Conservation (phyloP, 176 grass and related monocot species). For the Eragrostis nindensis region DNA sequence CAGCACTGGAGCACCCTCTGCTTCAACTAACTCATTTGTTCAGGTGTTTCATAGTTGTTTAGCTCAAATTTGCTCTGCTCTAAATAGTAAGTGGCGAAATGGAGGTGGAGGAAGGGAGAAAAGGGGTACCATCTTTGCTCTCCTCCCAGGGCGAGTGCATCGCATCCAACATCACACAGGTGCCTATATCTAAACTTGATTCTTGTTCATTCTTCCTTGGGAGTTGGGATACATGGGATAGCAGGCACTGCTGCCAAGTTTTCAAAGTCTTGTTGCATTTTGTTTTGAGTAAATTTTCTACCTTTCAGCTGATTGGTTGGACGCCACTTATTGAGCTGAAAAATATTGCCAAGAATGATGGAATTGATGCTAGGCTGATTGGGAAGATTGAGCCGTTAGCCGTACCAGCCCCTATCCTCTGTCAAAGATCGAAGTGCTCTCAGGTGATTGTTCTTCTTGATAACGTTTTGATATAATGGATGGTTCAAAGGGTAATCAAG, state of each 20-base stretch:
- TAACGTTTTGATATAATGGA: background rate
- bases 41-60: conserved; percentile 5
- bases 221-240: background rate
- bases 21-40: background rate
- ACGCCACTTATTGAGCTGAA: conserved; percentile 84
- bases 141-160: conserved; percentile 68
- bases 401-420: conserved; percentile 83
- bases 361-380: conserved; percentile 62
- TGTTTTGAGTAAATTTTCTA: conserved; percentile 23
- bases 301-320: conserved; percentile 85
- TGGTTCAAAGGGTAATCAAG: background rate
- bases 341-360: conserved; percentile 63
- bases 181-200: conserved; percentile 32
- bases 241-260: background rate
- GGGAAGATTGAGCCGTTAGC: conserved; percentile 76
- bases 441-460: conserved; percentile 43
- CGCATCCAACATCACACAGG: conserved; percentile 73
- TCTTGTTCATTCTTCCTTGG: background rate
- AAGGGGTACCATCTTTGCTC: conserved; percentile 63
- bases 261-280: background rate
- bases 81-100: conserved; percentile 23
- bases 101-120: conserved; percentile 63
- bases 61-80: conserved; percentile 11
- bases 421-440: conserved; percentile 83
- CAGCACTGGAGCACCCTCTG: background rate